A percentile compares a stretch with the other conserved stretches of the same genome.
Evolutionary conservation across 345 rosid genomes (phyloP).

Genomic region (Eucalyptus marginata): DNA sequence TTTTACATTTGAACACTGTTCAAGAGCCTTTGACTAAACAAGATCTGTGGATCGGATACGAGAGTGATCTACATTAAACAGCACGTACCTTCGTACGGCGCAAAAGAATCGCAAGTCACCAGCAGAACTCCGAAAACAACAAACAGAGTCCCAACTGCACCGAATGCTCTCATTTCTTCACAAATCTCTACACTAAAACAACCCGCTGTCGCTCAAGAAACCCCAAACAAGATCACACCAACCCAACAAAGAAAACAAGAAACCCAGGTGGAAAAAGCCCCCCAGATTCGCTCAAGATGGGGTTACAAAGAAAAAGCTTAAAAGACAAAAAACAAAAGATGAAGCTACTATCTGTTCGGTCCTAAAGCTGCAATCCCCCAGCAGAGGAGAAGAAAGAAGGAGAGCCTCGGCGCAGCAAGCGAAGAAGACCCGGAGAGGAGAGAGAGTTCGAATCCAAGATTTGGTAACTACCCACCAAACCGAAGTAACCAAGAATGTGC

Average conservation of each 20-base stretch:
- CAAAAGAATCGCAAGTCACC: slow-evolving; percentile 35
- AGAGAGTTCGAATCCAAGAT: slow-evolving; percentile 23
- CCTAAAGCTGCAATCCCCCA: not conserved
- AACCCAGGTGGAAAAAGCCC: not conserved
- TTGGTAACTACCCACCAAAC: slow-evolving; percentile 41
- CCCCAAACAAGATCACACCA: not conserved
- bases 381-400: not conserved
- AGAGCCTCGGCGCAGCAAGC: not conserved
- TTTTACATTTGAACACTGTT: slow-evolving; percentile 1
- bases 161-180: slow-evolving; percentile 23
- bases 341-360: not conserved
- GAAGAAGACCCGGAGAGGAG: not conserved
- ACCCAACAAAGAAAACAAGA: slow-evolving; percentile 2
- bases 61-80: not conserved
- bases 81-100: slow-evolving; percentile 55
- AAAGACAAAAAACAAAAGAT: not conserved
- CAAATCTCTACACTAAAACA: not conserved
- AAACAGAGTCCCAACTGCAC: slow-evolving; percentile 23
- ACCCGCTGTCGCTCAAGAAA: slow-evolving; percentile 1
- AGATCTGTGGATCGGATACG: slow-evolving; percentile 38
- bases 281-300: not conserved
- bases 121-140: slow-evolving; percentile 29
- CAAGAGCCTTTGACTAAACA: slow-evolving; percentile 1
- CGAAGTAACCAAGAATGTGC: slow-evolving; percentile 2
- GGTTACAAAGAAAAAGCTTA: not conserved